These are phyloP conservation scores for Aureobasidium sp. DNA, from an alignment of 2,329 filamentous ascomycete species.

Conservation along the genomic window DNA sequence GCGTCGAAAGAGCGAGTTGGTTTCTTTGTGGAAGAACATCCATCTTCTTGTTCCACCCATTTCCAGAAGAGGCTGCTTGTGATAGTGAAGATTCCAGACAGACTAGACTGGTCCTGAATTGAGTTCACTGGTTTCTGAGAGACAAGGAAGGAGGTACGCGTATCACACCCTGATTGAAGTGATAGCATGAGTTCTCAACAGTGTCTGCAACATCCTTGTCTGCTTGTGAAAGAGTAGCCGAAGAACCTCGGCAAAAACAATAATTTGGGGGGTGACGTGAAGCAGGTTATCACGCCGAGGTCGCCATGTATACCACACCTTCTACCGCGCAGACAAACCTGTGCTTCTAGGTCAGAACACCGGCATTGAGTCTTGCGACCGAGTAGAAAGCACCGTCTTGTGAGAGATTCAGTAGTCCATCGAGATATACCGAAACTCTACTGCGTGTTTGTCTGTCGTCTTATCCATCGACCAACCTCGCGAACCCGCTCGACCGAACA, in stretches of 20 bases:
- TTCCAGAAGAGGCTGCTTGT: neutral
- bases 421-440: neutral
- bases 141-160: neutral
- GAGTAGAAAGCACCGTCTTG: too few species aligned
- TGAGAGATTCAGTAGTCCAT: neutral
- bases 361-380: neutral
- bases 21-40: neutral
- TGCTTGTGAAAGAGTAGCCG: conserved; percentile 2
- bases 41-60: neutral
- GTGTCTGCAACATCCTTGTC: neutral
- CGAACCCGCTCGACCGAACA: neutral
- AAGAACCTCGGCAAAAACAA: conserved; percentile 5
- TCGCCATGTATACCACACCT: neutral
- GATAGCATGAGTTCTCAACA: neutral
- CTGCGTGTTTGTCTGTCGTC: neutral
- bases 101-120: too few species aligned
- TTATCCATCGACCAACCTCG: neutral
- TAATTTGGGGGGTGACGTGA: conserved; percentile 6
- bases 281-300: neutral
- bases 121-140: neutral
- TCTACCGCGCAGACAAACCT: neutral
- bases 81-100: neutral
- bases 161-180: neutral
- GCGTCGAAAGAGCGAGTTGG: neutral
- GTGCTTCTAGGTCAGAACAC: neutral